Evolutionary conservation across 2,329 filamentous ascomycete genomes (phyloP), one percentile per base, ranked within the genome.

Genomic region (Eurotiales sp.): DNA sequence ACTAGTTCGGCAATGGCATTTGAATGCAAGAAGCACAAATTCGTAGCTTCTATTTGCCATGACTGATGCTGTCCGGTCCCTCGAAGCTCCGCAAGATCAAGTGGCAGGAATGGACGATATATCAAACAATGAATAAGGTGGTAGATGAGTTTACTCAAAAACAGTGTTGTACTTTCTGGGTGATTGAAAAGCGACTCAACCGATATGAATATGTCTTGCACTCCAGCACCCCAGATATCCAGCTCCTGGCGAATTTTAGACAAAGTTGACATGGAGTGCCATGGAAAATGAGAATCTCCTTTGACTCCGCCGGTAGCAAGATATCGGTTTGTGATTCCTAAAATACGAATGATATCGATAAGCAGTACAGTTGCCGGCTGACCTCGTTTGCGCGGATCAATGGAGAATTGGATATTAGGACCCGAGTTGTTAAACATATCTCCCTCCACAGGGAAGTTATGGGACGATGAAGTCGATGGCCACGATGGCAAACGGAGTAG

Each of bases 21-120:
- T 5, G 90, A 89, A 58, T 95, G 90, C 15, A 91, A 73, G 65
- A 85, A 93, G 68, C 90, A 95, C 64, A 92, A 79, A 61, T 93
- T 92, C 0, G 89, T 95, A 0, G 90, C 88, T 65, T 95, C 88
- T 43, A 95, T 92, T 64, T 95, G 90, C 90, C 90, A 95, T 23
- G 88, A 91, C 64, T 95, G 89, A 59, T 95, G 88, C 61, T 95
- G 89, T 1, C 87, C 87, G 0, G 82, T 86, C 12, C 87, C 87
- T 11, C 87, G 82, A 6, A 95, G 79, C 65, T 95, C 90, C 21
- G 86, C 82, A 3, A 95, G 76, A 65, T 95, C 87, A 55, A 95
- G 87, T 0, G 90, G 90, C 5, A 95, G 75, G 67, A 95, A 95
- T 0, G 89, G 89, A 14, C 90, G 82, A 64, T 95, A 95, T 39